Conservation (phyloP, 2,329 filamentous ascomycete species). For the Allantophomopsis cytisporea region DNA sequence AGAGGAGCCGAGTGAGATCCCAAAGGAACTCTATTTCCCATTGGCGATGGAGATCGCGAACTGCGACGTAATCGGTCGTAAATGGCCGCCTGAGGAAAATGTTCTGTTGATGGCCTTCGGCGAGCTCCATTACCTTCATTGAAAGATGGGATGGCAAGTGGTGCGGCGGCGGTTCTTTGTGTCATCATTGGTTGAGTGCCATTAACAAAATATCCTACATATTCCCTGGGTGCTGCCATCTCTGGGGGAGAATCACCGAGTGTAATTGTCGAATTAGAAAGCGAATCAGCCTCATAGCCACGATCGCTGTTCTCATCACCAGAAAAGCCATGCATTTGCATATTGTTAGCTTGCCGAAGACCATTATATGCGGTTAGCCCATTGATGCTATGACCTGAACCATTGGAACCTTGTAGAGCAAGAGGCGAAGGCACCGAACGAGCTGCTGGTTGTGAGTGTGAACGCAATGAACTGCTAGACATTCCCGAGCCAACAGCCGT, state of each 20-base stretch:
- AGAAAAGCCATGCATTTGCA: conserved; percentile 39
- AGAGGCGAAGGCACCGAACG: conserved; percentile 17
- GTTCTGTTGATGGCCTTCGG: conserved; percentile 17
- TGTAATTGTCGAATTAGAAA: background rate
- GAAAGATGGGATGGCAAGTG: conserved; percentile 16
- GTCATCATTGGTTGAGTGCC: conserved; percentile 8
- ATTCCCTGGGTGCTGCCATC: conserved; percentile 16
- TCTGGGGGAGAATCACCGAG: conserved; percentile 3
- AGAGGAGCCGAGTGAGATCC: conserved; percentile 12
- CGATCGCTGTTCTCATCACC: conserved; percentile 29
- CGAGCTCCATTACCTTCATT: conserved; percentile 14
- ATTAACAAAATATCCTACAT: conserved; percentile 19
- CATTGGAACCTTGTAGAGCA: conserved; percentile 22
- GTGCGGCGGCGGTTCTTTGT: conserved; percentile 8
- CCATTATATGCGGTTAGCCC: conserved; percentile 19
- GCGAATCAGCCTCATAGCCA: conserved; percentile 4
- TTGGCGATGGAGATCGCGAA: conserved; percentile 20
- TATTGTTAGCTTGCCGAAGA: conserved; percentile 25
- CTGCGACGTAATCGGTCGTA: conserved; percentile 16
- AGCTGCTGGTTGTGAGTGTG: conserved; percentile 53
- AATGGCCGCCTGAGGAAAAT: conserved; percentile 17
- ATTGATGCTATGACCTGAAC: conserved; percentile 20
- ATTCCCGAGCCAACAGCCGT: conserved; percentile 23
- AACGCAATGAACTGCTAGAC: conserved; percentile 42
- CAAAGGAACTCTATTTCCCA: conserved; percentile 12